Base-by-base conservation (phyloP, 441 rosid genomes). In the Gossypium trilobum region DNA sequence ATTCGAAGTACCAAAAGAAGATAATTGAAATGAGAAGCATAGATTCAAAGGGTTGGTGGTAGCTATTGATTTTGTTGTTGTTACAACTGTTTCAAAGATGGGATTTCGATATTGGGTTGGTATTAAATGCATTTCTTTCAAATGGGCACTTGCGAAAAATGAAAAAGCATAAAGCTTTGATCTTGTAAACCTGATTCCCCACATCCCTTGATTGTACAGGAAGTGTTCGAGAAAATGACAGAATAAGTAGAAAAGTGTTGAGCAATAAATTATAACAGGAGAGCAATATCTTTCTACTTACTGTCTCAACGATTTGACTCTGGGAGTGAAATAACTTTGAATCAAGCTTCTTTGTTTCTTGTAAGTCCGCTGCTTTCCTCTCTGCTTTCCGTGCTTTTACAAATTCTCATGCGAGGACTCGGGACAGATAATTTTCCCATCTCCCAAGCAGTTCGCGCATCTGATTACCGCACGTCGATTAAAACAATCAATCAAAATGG, bases 201-300 rank as follows among this genome's bases (percentile, higher is more conserved):
- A 83, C 90, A 88, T 92, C 56, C 65, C 33, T 44, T 54, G 58
- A 31, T 1, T 36, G 82, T 51, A 56, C 71, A 78, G 51, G 44
- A 83, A 56, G 50, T 81, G 87, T 80, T 84, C 54, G 87, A 48
- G 50, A 44, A 74, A 85, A 79, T 78, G 86, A 56, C 84, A 42
- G 70, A 80, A 11, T 8, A 78, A 84, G 54, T 50, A 70, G 55
- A 8, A 22, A 22, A 23, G 2, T 33, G 23, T 13, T 6, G 36
- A 13, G 4, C 10, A 16, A 6, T 11, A 51, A 57, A 9, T 3
- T 2, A 23, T 9, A 58, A 39, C 20, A 57, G 33, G 52, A 42
- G 14, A 42, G 4, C 66, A 13, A 55, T 31, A 51, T 14, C 33
- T 68, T 14, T 14, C 44, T 25, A 55, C 73, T 55, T 1, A 55